These are phyloP conservation scores for Sphaerosporella brunnea DNA, from an alignment of 495 filamentous ascomycete species.

Conservation along the genomic window DNA sequence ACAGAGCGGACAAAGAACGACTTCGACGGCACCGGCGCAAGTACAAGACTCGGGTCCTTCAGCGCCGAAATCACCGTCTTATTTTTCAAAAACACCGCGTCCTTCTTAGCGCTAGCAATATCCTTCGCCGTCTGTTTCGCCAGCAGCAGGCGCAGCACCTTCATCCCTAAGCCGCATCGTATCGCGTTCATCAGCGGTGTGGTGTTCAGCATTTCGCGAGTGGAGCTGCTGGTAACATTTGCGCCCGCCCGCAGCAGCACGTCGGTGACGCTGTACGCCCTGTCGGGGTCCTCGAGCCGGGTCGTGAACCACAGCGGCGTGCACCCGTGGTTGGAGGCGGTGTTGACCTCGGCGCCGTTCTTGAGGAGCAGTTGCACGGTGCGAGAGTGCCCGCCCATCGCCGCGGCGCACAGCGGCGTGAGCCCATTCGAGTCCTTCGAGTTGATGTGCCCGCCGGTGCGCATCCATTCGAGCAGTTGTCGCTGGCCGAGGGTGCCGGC, in stretches of 20 bases:
- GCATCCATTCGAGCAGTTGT: neutral
- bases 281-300: neutral
- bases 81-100: too few relatives aligned
- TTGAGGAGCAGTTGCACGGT: neutral
- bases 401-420: neutral
- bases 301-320: too few relatives aligned
- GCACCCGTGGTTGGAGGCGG: neutral
- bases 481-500: neutral
- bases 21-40: too few relatives aligned
- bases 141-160: conserved; percentile 28
- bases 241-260: too few relatives aligned
- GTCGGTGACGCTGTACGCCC: neutral
- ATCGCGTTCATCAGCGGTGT: conserved; percentile 12
- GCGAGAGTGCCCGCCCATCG: too few relatives aligned
- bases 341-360: too few relatives aligned
- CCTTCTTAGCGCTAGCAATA: too few relatives aligned
- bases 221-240: too few relatives aligned
- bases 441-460: neutral
- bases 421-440: neutral
- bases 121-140: too few relatives aligned
- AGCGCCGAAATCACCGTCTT: too few relatives aligned
- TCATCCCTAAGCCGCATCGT: conserved; percentile 28
- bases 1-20: too few relatives aligned
- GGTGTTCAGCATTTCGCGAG: neutral
- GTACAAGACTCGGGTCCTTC: too few relatives aligned